Percentiles rank a stretch among this genome's conserved stretches.
phyloP scores from a whole-genome alignment of 2,329 filamentous ascomycete species.

The Myotisia sp. region DNA sequence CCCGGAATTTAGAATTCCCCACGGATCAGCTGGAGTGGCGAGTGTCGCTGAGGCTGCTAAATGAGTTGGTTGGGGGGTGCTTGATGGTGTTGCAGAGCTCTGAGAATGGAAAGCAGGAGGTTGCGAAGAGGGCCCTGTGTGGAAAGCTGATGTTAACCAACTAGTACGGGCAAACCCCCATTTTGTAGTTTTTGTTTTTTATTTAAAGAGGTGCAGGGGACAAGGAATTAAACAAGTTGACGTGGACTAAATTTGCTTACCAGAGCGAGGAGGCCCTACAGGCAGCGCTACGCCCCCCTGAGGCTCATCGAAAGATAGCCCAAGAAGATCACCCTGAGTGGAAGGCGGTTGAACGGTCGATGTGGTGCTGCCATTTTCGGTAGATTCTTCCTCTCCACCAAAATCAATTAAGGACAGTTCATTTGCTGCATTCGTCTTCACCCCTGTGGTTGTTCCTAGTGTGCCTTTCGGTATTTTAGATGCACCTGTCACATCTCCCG shows the following conservation, averaged over 20 bases:
- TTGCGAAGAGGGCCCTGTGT: not conserved
- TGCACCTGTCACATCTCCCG: constrained; percentile 75
- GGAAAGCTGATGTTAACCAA: too few relatives aligned
- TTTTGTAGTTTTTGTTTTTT: too few relatives aligned
- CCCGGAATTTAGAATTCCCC: constrained; percentile 42
- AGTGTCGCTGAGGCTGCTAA: constrained; percentile 24
- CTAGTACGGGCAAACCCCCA: too few relatives aligned
- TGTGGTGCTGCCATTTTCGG: constrained; percentile 36
- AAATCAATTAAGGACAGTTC: constrained; percentile 93
- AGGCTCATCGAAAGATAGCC: constrained; percentile 60
- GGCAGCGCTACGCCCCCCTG: constrained; percentile 60
- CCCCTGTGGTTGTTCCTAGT: constrained; percentile 50
- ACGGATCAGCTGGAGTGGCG: constrained; percentile 42
- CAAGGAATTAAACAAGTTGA: too few relatives aligned
- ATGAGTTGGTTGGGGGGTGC: constrained; percentile 18
- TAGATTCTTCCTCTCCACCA: constrained; percentile 46
- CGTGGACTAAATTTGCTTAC: too few relatives aligned
- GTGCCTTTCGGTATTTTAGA: constrained; percentile 72
- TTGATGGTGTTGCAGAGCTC: not conserved
- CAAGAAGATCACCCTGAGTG: constrained; percentile 80
- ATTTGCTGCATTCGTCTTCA: constrained; percentile 52
- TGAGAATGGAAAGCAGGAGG: constrained; percentile 22
- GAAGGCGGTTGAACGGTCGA: constrained; percentile 33
- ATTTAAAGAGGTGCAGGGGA: too few relatives aligned
- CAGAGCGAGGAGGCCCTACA: constrained; percentile 33